Evolutionary conservation across 139 green algal species (phyloP).

Genomic region (Nannochloris sp.): DNA sequence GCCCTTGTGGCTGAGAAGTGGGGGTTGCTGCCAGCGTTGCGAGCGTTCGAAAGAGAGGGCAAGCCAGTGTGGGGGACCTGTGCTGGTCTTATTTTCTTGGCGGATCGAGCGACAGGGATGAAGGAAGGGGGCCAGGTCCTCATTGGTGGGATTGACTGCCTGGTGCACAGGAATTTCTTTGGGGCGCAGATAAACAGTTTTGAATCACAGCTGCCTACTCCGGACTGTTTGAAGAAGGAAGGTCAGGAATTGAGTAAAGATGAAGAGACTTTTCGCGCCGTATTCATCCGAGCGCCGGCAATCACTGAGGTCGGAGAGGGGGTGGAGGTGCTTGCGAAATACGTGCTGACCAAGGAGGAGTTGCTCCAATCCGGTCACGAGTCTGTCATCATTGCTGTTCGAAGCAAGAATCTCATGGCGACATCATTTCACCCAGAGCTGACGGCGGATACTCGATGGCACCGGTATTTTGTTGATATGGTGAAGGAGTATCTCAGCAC

Average conservation of each 20-base stretch:
- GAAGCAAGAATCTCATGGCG: constrained; percentile 68
- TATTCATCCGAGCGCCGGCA: constrained; percentile 85
- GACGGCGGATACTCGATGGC: constrained; percentile 81
- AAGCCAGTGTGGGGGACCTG: constrained; percentile 94
- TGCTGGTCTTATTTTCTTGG: constrained; percentile 96
- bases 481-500: constrained; percentile 38
- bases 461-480: constrained; percentile 81
- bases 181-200: constrained; percentile 93
- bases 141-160: constrained; percentile 85
- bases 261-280: constrained; percentile 17
- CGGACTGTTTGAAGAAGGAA: constrained; percentile 31
- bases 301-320: constrained; percentile 59
- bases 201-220: constrained; percentile 68
- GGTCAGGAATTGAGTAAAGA: background rate
- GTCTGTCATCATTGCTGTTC: constrained; percentile 68
- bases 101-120: constrained; percentile 63
- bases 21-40: constrained; percentile 73
- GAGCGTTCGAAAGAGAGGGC: constrained; percentile 37
- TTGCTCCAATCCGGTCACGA: constrained; percentile 9
- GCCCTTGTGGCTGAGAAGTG: constrained; percentile 77
- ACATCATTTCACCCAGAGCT: constrained; percentile 98
- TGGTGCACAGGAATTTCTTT: constrained; percentile 96
- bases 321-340: constrained; percentile 81
- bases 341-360: constrained; percentile 54
- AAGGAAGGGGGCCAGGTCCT: constrained; percentile 93